phyloP scores from a whole-genome alignment of 2,329 filamentous ascomycete genomes.

The Claviceps digitariae region DNA sequence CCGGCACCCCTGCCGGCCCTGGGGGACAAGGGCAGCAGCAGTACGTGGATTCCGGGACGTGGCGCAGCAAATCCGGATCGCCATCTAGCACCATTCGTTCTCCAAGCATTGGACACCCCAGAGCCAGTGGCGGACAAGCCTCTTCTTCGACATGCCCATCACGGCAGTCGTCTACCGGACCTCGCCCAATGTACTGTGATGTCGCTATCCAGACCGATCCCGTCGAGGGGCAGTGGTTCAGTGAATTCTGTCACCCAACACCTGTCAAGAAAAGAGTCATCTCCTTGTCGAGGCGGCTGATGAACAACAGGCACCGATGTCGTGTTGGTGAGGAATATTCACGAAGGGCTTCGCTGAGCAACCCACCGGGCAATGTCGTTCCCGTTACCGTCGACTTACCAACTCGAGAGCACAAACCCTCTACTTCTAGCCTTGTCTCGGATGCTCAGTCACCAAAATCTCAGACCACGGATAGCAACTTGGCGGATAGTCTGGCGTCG shows the following conservation, averaged over 20 bases:
- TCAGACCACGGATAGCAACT: conserved; percentile 12
- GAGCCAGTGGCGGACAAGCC: conserved; percentile 16
- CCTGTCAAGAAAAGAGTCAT: conserved; percentile 35
- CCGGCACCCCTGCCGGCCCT: conserved; percentile 19
- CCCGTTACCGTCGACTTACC: conserved; percentile 26
- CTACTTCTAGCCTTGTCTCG: conserved; percentile 8
- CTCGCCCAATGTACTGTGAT: conserved; percentile 34
- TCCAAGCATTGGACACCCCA: conserved; percentile 17
- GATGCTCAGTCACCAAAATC: conserved; percentile 14
- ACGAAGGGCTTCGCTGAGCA: conserved; percentile 13
- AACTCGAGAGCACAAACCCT: conserved; percentile 22
- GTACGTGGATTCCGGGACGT: conserved; percentile 41
- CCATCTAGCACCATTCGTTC: conserved; percentile 30
- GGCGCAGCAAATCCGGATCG: conserved; percentile 39
- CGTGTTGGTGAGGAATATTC: conserved; percentile 27
- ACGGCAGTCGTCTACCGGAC: conserved; percentile 24
- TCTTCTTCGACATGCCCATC: conserved; percentile 16
- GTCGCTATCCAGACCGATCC: conserved; percentile 41
- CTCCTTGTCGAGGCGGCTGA: conserved; percentile 37
- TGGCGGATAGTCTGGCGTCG: conserved; percentile 18
- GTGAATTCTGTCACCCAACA: conserved; percentile 20
- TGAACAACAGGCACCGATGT: conserved; percentile 33
- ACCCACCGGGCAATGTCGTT: conserved; percentile 15
- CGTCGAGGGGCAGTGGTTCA: conserved; percentile 40
- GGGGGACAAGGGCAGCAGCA: conserved; percentile 11